Conservation (phyloP, 352 stramenopile species). For the Phytophthora pinifolia region DNA sequence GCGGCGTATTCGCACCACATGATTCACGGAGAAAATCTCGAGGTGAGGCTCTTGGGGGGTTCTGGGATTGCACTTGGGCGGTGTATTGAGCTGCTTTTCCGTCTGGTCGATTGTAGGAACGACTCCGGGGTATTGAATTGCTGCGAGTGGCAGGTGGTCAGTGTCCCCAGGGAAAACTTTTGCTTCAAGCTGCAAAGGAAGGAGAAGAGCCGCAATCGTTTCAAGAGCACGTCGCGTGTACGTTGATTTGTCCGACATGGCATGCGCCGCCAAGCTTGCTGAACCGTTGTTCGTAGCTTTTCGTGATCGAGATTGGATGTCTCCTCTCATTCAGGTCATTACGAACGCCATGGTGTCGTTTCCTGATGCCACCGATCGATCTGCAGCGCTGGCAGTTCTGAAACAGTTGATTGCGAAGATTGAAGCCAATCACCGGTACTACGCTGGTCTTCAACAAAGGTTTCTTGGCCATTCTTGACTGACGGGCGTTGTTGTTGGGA, state of each 20-base stretch:
- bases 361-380: slow-evolving; percentile 40
- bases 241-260: background rate
- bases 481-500: background rate
- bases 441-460: background rate
- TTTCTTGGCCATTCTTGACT: background rate
- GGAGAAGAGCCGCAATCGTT: slow-evolving; percentile 16
- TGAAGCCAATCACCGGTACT: slow-evolving; percentile 36
- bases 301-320: slow-evolving; percentile 49
- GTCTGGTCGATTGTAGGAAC: slow-evolving; percentile 23
- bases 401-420: slow-evolving; percentile 43
- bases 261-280: background rate
- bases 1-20: slow-evolving; percentile 40
- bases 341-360: slow-evolving; percentile 78
- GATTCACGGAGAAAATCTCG: slow-evolving; percentile 36
- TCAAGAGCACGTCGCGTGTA: slow-evolving; percentile 19
- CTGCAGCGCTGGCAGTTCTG: slow-evolving; percentile 37
- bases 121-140: slow-evolving; percentile 33
- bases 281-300: slow-evolving; percentile 30
- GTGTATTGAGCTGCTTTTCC: background rate
- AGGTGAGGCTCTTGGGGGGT: slow-evolving; percentile 17
- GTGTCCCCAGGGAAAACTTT: slow-evolving; percentile 30
- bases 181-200: background rate
- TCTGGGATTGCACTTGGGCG: background rate
- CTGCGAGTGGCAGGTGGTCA: slow-evolving; percentile 12
- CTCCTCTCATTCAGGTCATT: slow-evolving; percentile 54